Conservation (phyloP, 495 filamentous ascomycete species). For the Penicillium cosmopolitanum region DNA sequence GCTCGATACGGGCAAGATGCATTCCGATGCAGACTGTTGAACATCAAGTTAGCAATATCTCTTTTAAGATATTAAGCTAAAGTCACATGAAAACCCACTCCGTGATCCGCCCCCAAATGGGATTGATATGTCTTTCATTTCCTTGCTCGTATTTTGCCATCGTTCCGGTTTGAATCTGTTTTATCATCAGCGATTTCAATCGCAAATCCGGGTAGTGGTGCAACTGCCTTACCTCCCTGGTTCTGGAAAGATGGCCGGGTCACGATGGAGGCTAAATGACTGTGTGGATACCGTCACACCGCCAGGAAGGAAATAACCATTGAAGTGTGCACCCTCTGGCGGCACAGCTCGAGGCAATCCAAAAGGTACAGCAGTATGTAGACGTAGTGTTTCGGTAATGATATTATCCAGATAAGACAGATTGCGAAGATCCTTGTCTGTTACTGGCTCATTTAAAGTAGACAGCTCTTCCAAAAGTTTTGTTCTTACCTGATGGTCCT, state of each 20-base stretch:
- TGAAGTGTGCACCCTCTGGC: slow-evolving; percentile 28
- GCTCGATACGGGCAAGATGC: slow-evolving; percentile 41
- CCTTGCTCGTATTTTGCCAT: slow-evolving; percentile 48
- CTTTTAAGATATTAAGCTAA: too few species aligned
- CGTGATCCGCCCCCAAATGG: slow-evolving; percentile 57
- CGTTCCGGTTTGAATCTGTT: slow-evolving; percentile 45
- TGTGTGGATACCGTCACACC: slow-evolving; percentile 42
- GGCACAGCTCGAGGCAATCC: slow-evolving; percentile 46
- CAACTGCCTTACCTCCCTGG: slow-evolving; percentile 26
- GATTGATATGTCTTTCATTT: slow-evolving; percentile 57
- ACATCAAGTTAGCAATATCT: too few species aligned
- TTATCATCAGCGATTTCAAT: neutral
- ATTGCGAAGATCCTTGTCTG: slow-evolving; percentile 39
- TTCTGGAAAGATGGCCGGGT: slow-evolving; percentile 32
- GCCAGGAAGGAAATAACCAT: slow-evolving; percentile 35
- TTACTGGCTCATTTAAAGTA: slow-evolving; percentile 34
- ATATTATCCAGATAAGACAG: slow-evolving; percentile 45
- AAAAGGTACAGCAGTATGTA: slow-evolving; percentile 49
- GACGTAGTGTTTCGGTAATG: slow-evolving; percentile 54
- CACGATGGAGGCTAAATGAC: slow-evolving; percentile 47
- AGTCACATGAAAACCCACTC: slow-evolving; percentile 24
- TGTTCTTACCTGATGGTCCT: slow-evolving; percentile 33
- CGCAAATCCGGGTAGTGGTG: neutral
- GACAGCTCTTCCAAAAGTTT: slow-evolving; percentile 48
- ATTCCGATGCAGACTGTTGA: slow-evolving; percentile 39